phyloP scores from a whole-genome alignment of 805 yeast species.

The Candida anglica region DNA sequence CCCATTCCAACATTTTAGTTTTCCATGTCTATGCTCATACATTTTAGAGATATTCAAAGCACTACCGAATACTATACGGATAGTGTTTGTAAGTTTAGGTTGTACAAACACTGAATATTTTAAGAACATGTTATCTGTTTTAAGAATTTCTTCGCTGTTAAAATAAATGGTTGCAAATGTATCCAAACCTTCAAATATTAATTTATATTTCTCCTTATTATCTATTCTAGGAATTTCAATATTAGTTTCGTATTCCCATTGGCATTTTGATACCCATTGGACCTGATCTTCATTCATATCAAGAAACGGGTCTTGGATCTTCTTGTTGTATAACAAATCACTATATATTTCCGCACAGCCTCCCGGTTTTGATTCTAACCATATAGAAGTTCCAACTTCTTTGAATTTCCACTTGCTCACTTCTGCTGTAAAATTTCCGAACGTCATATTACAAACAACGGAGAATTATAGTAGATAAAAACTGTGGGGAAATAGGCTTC shows the following conservation, averaged over 20 bases:
- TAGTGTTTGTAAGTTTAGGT: constrained; percentile 18
- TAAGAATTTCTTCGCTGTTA: constrained; percentile 31
- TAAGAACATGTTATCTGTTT: constrained; percentile 43
- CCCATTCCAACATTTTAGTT: constrained; percentile 34
- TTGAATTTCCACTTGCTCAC: no score
- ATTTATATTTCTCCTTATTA: constrained; percentile 8
- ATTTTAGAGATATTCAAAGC: constrained; percentile 30
- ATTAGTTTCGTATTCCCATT: constrained; percentile 42
- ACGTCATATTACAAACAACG: no score
- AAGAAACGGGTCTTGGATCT: constrained; percentile 43
- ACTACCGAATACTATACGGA: constrained; percentile 34
- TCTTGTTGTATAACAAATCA: constrained; percentile 34
- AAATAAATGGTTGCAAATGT: constrained; percentile 38
- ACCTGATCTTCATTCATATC: constrained; percentile 40
- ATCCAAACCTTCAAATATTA: constrained; percentile 43
- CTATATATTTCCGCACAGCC: constrained; percentile 29
- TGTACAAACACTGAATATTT: constrained; percentile 19
- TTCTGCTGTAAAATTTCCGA: no score
- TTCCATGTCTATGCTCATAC: constrained; percentile 27
- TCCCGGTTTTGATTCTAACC: constrained; percentile 2
- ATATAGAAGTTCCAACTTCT: no score
- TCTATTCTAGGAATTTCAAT: not conserved
- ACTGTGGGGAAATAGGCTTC: no score
- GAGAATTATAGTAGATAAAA: no score
- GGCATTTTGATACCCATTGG: constrained; percentile 49